Percentiles rank a stretch among this genome's conserved stretches.
These are phyloP conservation scores for Beauveria asiatica DNA, from an alignment of 2,329 filamentous ascomycete genomes.

Conservation along the genomic window DNA sequence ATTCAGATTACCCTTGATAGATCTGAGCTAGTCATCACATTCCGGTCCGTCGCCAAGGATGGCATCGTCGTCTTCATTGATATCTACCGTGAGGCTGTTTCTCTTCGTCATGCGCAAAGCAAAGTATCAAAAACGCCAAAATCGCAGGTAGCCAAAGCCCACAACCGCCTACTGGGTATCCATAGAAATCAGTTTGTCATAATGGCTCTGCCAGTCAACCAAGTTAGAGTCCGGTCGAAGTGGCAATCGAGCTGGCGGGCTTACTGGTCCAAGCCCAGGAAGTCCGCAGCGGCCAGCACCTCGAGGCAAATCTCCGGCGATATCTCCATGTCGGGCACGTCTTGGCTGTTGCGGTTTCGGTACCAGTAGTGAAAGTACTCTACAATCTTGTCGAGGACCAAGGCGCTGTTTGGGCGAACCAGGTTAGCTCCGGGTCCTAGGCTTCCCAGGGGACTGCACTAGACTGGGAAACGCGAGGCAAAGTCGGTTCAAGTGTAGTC, in stretches of 20 bases:
- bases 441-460: not conserved
- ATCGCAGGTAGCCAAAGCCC: not conserved
- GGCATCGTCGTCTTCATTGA: not conserved
- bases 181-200: constrained; percentile 26
- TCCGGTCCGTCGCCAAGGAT: not conserved
- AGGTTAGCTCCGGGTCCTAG: constrained; percentile 18
- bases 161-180: not conserved
- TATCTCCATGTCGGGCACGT: constrained; percentile 70
- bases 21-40: not conserved
- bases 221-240: constrained; percentile 21
- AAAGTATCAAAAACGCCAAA: not conserved
- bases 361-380: constrained; percentile 82
- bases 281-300: constrained; percentile 69
- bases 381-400: constrained; percentile 70
- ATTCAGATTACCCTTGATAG: not conserved
- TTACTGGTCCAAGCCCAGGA: constrained; percentile 56
- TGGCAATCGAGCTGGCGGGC: constrained; percentile 16
- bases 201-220: constrained; percentile 23
- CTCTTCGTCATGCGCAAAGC: not conserved
- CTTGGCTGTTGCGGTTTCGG: constrained; percentile 58
- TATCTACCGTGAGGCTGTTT: not conserved
- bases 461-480: constrained; percentile 17
- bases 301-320: constrained; percentile 73
- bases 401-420: constrained; percentile 41
- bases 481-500: constrained; percentile 59